Evolutionary conservation across 106 monocot species (phyloP).

Genomic region (Gastrodia elata): DNA sequence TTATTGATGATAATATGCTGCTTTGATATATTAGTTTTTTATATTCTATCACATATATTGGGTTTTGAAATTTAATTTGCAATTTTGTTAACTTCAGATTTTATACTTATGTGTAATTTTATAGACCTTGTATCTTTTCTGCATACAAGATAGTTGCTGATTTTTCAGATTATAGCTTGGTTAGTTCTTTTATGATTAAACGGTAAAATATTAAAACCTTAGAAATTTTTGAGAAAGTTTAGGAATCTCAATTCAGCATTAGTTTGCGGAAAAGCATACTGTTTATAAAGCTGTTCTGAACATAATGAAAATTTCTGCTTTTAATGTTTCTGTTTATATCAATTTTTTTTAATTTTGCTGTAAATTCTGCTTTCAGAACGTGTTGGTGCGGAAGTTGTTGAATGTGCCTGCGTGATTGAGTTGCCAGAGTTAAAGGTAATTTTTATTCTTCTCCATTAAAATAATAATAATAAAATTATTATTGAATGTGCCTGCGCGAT

Average conservation of each 20-base stretch:
- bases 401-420: constrained; percentile 77
- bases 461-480: too few relatives aligned
- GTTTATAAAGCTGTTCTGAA: neutral
- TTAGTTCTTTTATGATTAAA: neutral
- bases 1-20: neutral
- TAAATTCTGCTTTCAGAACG: constrained; percentile 35
- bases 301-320: neutral
- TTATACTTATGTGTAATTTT: neutral
- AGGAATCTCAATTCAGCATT: neutral
- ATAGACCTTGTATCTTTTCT: neutral
- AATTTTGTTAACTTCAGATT: neutral
- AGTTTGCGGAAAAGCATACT: neutral
- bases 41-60: neutral
- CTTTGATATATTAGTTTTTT: neutral
- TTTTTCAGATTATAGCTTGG: neutral
- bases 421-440: constrained; percentile 63
- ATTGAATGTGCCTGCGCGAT: too few relatives aligned
- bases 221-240: neutral
- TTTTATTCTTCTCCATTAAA: too few relatives aligned
- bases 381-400: constrained; percentile 61
- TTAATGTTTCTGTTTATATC: neutral
- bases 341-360: neutral
- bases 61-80: neutral
- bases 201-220: neutral
- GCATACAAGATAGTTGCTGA: neutral